A percentile compares a stretch with the other conserved stretches of the same genome.
These are phyloP conservation scores for Radiomyces spectabilis DNA, from an alignment of 192 early-diverging fungal genomes.

Conservation along the genomic window DNA sequence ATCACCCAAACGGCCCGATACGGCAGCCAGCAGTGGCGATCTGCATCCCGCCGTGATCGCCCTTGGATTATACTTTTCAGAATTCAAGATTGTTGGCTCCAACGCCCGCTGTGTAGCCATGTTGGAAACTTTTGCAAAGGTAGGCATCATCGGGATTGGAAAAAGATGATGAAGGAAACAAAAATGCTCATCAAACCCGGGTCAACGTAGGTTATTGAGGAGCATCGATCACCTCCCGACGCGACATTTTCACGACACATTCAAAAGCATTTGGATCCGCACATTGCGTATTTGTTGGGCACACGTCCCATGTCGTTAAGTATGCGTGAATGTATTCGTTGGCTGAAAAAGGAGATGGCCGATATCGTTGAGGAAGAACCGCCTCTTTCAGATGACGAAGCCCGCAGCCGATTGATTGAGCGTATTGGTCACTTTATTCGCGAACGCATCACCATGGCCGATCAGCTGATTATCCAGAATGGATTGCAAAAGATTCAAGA, in stretches of 20 bases:
- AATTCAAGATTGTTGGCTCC: conserved; percentile 82
- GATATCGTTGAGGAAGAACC: conserved; percentile 69
- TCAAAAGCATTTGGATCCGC: conserved; percentile 73
- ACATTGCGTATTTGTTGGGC: conserved; percentile 83
- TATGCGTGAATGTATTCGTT: conserved; percentile 90
- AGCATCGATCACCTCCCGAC: conserved; percentile 83
- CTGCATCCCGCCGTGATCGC: conserved; percentile 83
- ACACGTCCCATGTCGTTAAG: conserved; percentile 83
- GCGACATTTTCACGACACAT: conserved; percentile 75
- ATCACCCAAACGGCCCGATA: conserved; percentile 41
- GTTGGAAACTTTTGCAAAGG: conserved; percentile 75
- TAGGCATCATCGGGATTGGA: conserved; percentile 29
- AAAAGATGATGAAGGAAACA: too few species aligned
- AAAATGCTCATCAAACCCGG: neutral
- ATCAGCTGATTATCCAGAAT: conserved; percentile 68
- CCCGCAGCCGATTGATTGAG: conserved; percentile 56
- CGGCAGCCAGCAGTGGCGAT: conserved; percentile 38
- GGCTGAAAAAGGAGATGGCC: conserved; percentile 80
- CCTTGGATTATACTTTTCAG: conserved; percentile 82
- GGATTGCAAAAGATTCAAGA: conserved; percentile 81
- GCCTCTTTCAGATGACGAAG: conserved; percentile 80
- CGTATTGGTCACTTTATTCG: conserved; percentile 85
- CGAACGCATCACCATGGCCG: conserved; percentile 83
- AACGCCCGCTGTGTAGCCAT: conserved; percentile 91
- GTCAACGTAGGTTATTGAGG: conserved; percentile 80